Evolutionary conservation across 2,329 filamentous ascomycete species (phyloP), one percentile per base, ranked within the genome.

Genomic region (Colletotrichum gigasporum): DNA sequence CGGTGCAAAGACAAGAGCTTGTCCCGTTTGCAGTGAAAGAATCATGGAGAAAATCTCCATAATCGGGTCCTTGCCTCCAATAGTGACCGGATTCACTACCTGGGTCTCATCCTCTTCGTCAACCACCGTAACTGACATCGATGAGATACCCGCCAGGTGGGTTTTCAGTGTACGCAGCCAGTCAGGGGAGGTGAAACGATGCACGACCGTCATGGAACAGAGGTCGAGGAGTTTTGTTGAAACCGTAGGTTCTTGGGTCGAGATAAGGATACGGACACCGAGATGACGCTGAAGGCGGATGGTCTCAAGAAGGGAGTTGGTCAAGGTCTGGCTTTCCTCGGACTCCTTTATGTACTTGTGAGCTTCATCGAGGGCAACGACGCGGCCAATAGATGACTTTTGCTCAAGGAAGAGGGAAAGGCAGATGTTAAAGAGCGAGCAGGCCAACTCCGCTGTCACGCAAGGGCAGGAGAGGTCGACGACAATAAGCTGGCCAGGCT

Each of bases 181-280:
- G 50, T 75, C 73, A 1, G 75, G 75, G 16, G 73, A 76, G 0
- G 82, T 87, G 73, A 94, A 94, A 0, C 89, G 83, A 71, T 94
- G 91, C 0, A 94, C 87, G 14, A 94, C 82, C 0, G 87, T 91
- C n/a, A 91, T 78, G 1, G 87, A 89, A 73, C 89, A 93, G 0
- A 95, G 79, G 55, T 93, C 90, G 0, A 95, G 81, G 0, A 96
- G 82, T 14, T 83, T 82, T 0, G 88, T 86, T 0, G 89, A 90
- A 4, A 94, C 82, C 0, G 90, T 92, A 0, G 91, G 92, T 70
- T 95, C 92, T 71, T 96, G 91, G 0, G 91, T 95, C 0, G 91
- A 89, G 30, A 95, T 89, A 41, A 95, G 72, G 4, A 94, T 81
- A 0, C 91, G 84, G 0, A 85, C 82, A 1, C 84, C 91, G 1